phyloP scores from a whole-genome alignment of 768 basidiomycete genomes.

The Lyophyllum shimeji region DNA sequence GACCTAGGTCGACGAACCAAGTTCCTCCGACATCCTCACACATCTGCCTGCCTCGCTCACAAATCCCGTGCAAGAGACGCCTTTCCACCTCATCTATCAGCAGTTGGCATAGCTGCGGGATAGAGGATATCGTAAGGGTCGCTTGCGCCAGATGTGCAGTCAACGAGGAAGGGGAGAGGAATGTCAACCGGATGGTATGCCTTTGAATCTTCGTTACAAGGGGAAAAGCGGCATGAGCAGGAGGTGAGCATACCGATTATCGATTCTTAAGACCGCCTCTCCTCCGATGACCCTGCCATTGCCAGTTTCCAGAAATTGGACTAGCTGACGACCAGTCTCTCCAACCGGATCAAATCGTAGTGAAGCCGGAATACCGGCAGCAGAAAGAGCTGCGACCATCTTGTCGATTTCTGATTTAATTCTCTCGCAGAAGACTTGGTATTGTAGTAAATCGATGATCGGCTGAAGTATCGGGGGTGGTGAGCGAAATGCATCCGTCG shows the following conservation, averaged over 20 bases:
- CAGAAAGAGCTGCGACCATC: slow-evolving; percentile 46
- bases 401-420: slow-evolving; percentile 58
- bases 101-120: slow-evolving; percentile 74
- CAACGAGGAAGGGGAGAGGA: slow-evolving; percentile 71
- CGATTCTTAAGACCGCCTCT: slow-evolving; percentile 71
- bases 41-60: slow-evolving; percentile 59
- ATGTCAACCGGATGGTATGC: slow-evolving; percentile 74
- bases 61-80: slow-evolving; percentile 67
- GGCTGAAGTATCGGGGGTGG: slow-evolving; percentile 65
- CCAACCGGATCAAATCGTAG: slow-evolving; percentile 65
- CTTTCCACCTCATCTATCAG: slow-evolving; percentile 77
- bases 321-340: slow-evolving; percentile 61
- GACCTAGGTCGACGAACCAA: slow-evolving; percentile 78
- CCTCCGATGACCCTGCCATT: slow-evolving; percentile 54
- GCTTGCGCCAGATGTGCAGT: slow-evolving; percentile 82
- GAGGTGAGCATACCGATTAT: slow-evolving; percentile 48
- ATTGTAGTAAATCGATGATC: slow-evolving; percentile 78
- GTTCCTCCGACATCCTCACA: slow-evolving; percentile 57
- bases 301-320: slow-evolving; percentile 45
- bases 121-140: slow-evolving; percentile 68
- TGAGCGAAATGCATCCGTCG: slow-evolving; percentile 17
- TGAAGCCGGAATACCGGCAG: slow-evolving; percentile 53
- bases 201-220: slow-evolving; percentile 31
- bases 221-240: neutral
- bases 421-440: slow-evolving; percentile 68